These are phyloP conservation scores for Aspergillus versicolor DNA, from an alignment of 2,329 filamentous ascomycete genomes.

Conservation along the genomic window DNA sequence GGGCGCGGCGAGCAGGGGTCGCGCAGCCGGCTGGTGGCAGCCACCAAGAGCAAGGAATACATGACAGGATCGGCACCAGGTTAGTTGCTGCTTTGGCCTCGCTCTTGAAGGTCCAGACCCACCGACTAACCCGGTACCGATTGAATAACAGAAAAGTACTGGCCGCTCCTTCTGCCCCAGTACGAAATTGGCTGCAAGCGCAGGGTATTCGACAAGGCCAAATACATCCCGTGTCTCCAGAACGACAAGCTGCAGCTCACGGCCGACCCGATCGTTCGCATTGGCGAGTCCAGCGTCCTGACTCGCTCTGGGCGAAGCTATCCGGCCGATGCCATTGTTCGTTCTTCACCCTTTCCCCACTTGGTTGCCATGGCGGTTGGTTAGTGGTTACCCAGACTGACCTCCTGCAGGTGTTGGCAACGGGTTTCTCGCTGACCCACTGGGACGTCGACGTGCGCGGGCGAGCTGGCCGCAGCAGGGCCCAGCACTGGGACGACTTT, in stretches of 20 bases:
- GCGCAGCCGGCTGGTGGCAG: slow-evolving; percentile 1
- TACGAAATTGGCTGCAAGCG: slow-evolving; percentile 23
- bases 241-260: slow-evolving; percentile 9
- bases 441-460: slow-evolving; percentile 7
- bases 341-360: background rate
- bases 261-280: slow-evolving; percentile 6
- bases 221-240: slow-evolving; percentile 8
- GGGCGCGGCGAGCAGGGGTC: background rate
- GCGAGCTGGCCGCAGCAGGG: slow-evolving; percentile 13
- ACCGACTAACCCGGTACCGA: too few species aligned
- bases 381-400: background rate
- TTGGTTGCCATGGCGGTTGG: background rate
- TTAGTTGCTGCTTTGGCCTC: background rate
- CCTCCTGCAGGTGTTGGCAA: slow-evolving; percentile 17
- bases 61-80: slow-evolving; percentile 7
- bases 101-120: too few species aligned
- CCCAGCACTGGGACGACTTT: slow-evolving; percentile 19
- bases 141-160: slow-evolving; percentile 16
- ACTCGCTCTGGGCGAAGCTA: background rate
- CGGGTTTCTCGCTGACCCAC: slow-evolving; percentile 17
- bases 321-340: slow-evolving; percentile 11
- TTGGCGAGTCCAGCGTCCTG: background rate
- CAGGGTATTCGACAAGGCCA: slow-evolving; percentile 15
- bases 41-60: slow-evolving; percentile 7
- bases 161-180: slow-evolving; percentile 18